Evolutionary conservation across 257 asterid species (phyloP), one percentile per base, ranked within the genome.

Genomic region (Anisodus acutangulus): DNA sequence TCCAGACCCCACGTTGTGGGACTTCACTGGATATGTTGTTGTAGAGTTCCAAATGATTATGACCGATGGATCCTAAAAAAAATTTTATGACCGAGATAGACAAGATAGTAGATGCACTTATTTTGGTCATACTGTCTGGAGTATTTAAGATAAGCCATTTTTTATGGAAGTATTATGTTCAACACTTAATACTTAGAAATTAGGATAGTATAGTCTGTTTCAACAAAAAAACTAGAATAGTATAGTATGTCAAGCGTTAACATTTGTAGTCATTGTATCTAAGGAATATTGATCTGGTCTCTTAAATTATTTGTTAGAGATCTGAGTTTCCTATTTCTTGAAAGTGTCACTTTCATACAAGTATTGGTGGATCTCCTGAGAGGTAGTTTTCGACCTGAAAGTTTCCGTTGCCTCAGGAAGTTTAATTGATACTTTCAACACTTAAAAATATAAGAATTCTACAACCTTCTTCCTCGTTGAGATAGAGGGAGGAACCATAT

Each of bases 71-170:
- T 43, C 41, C 41, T 10, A 41, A 26, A 26, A 8, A 26, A 26
- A 22, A 10, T 9, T 9, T 0, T 63, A 63, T 63, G 41, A 63
- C 17, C 41, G 41, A 63, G 47, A 31, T 66, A 19, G 35, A 15
- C 80, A 47, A 72, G 80, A 72, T n/a, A 19, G 41, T 47, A 47
- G 57, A 72, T 72, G 35, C 80, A 72, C n/a, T 45, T n/a, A 9
- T 72, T 22, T 62, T n/a, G 41, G 41, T 72, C 41, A 5, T 72
- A 19, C 39, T 10, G 80, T 72, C 59, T 72, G 58, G 80, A 19
- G 7, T 47, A 45, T 72, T 72, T 58, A 47, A 5, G 59, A 47
- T 72, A 5, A 72, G 35, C 59, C 59, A 9, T n/a, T 72, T 19
- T 47, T 72, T 45, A 5, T 72, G 80, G 59, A 22, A 47, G 55